Conservation (phyloP, 31 red algal genomes). For the Odonthalia washingtoniensis region DNA sequence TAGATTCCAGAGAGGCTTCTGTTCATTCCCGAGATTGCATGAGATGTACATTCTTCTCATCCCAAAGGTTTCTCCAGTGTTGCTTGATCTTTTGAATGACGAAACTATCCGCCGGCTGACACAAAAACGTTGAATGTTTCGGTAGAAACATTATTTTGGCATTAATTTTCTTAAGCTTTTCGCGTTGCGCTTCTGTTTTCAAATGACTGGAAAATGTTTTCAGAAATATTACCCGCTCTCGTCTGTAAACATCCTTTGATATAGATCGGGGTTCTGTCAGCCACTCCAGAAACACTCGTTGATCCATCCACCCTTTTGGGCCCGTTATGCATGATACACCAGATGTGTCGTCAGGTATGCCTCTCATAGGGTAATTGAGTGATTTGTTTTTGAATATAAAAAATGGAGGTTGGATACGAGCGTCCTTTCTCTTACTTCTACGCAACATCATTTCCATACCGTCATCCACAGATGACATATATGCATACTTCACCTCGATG, state of each 20-base stretch:
- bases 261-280: conserved; percentile 21
- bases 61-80: conserved; percentile 27
- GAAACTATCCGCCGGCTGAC: conserved; percentile 23
- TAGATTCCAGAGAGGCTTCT: too few relatives aligned
- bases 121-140: conserved; percentile 25
- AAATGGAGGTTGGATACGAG: not conserved
- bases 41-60: too few relatives aligned
- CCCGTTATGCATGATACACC: conserved; percentile 30
- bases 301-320: conserved; percentile 49
- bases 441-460: conserved; percentile 6
- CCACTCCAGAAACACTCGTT: conserved; percentile 18
- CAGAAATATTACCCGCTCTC: conserved; percentile 34
- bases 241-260: conserved; percentile 28
- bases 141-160: conserved; percentile 27
- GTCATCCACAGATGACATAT: conserved; percentile 7
- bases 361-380: too few relatives aligned
- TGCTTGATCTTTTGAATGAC: conserved; percentile 33
- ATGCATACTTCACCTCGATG: not conserved
- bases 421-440: too few relatives aligned
- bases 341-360: not conserved
- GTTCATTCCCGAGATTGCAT: too few relatives aligned
- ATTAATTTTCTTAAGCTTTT: conserved; percentile 32
- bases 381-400: not conserved
- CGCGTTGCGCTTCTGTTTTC: conserved; percentile 13
- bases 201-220: conserved; percentile 20